Evolutionary conservation across 495 filamentous ascomycete genomes (phyloP).

Genomic region (Platismatia glauca): DNA sequence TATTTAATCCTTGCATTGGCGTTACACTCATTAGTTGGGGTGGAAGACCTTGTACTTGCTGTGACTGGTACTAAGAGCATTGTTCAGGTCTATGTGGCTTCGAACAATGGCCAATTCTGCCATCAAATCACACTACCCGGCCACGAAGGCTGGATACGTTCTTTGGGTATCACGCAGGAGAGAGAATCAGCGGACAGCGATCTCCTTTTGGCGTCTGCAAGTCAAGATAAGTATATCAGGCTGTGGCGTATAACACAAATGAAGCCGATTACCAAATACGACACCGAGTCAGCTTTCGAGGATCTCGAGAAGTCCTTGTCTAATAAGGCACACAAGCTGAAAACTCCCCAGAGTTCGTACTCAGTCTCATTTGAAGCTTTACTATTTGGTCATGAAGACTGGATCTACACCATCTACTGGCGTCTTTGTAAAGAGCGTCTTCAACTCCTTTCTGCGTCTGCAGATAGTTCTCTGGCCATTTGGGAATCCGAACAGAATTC

Average conservation of each 20-base stretch:
- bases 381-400: conserved; percentile 93
- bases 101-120: conserved; percentile 44
- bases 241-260: conserved; percentile 80
- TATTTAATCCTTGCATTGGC: conserved; percentile 76
- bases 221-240: conserved; percentile 95
- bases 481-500: conserved; percentile 79
- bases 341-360: conserved; percentile 50
- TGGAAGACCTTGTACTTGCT: conserved; percentile 54
- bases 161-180: conserved; percentile 66
- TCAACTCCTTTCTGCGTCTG: conserved; percentile 82
- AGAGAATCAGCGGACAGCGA: conserved; percentile 47
- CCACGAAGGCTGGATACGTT: conserved; percentile 92
- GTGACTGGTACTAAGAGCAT: conserved; percentile 71
- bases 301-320: conserved; percentile 54
- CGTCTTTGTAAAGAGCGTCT: conserved; percentile 44
- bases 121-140: conserved; percentile 72
- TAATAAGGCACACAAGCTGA: conserved; percentile 75
- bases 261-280: conserved; percentile 26
- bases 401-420: conserved; percentile 88
- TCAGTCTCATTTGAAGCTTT: conserved; percentile 90
- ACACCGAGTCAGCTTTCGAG: conserved; percentile 16
- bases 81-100: conserved; percentile 66
- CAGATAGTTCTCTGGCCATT: conserved; percentile 87
- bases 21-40: conserved; percentile 45
- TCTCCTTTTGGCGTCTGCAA: conserved; percentile 81